Base-by-base conservation (phyloP, 2,329 filamentous ascomycete genomes). In the Colletotrichum lindemuthianum region DNA sequence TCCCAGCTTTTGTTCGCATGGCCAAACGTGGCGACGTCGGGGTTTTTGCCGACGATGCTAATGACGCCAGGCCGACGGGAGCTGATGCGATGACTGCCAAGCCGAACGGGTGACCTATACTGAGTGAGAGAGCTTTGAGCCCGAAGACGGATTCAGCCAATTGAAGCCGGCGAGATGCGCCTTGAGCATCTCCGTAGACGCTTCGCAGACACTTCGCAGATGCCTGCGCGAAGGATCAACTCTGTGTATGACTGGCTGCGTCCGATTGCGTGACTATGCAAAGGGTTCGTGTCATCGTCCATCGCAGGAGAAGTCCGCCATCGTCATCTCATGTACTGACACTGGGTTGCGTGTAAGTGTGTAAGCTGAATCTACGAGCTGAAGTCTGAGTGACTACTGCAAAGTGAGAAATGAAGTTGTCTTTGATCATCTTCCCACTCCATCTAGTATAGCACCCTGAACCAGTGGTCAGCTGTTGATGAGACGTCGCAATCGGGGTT, bases 211-310 rank as follows among this genome's bases (percentile, higher is more conserved):
- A 5, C n/a, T 37, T 15, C 13, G 24, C 39, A 44, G 24, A 24
- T 24, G 24, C 24, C 24, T 24, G 24, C 24, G 24, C 32, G 34
- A 16, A 10, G 37, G 16, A 12, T 9, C 43, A 8, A n/a, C 24
- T 24, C 24, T 24, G 4, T 24, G 24, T 36, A 8, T 50, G 15
- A 55, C 59, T 43, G 51, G 59, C 11, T 37, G 39, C 8, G 8
- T 9, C 15, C 15, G 3, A 56, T 60, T 24, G 51, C 59, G 59
- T 60, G 59, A 60, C 33, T 37, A 60, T 60, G 44, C 59, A 34
- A 9, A 10, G 8, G 40, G 6, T 32, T 60, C 34, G 37, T 55
- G 52, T 36, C 44, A 56, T 15, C 12, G 12, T 10, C 12, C 12
- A 11, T 34, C 13, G 15, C n/a, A 33, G 9, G 24, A 37, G 36